These are phyloP conservation scores for Aspergillus egyptiacus DNA, from an alignment of 495 filamentous ascomycete species.

Conservation along the genomic window DNA sequence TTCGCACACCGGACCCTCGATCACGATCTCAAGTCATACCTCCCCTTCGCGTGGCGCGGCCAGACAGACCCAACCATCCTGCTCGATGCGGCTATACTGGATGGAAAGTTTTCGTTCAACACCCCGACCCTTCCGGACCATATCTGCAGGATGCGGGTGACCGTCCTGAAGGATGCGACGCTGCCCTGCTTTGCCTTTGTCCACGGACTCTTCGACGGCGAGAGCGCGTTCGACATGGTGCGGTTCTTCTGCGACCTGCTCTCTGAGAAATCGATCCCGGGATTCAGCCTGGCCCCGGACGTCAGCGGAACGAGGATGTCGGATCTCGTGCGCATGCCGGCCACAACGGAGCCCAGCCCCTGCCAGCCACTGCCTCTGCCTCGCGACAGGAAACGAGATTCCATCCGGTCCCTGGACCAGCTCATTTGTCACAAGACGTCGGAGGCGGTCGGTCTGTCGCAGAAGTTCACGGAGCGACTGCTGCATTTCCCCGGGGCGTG, in stretches of 20 bases:
- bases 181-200: constrained; percentile 6
- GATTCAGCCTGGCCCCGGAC: background rate
- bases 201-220: constrained; percentile 2
- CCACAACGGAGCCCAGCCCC: background rate
- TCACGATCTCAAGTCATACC: background rate
- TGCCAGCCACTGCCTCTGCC: background rate
- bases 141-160: constrained; percentile 1
- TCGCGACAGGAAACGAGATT: too few species aligned
- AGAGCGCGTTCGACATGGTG: background rate
- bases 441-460: background rate
- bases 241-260: constrained; percentile 2
- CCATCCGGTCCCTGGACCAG: background rate
- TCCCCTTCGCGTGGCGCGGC: background rate
- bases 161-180: constrained; percentile 1
- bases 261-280: background rate
- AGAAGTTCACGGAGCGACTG: background rate
- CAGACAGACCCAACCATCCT: background rate
- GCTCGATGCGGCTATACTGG: background rate
- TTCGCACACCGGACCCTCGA: background rate
- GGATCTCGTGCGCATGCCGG: background rate
- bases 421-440: background rate
- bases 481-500: constrained; percentile 3
- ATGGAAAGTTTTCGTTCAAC: background rate
- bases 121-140: background rate
- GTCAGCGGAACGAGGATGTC: background rate